Conservation (phyloP, 352 stramenopile species). For the Phytophthora foliorum region DNA sequence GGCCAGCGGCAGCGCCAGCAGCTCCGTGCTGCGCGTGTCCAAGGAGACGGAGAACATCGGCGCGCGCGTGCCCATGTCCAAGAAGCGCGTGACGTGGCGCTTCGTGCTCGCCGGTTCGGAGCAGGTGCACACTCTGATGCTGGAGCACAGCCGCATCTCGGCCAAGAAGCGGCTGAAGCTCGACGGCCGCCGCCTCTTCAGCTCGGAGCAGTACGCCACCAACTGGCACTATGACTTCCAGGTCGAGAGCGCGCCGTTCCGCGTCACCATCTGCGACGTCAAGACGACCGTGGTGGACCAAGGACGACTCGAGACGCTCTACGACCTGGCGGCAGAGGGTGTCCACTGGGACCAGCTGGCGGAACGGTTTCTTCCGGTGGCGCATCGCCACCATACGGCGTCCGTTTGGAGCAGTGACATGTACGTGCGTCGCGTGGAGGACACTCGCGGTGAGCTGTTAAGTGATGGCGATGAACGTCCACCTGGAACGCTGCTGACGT, state of each 20-base stretch:
- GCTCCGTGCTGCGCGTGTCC: conserved; percentile 66
- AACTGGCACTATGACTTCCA: conserved; percentile 86
- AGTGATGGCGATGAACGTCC: conserved; percentile 54
- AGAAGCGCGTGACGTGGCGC: conserved; percentile 89
- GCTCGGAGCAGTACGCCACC: conserved; percentile 75
- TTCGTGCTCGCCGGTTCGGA: conserved; percentile 82
- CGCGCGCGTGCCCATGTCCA: conserved; percentile 79
- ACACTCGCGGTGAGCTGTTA: conserved; percentile 54
- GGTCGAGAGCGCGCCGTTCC: conserved; percentile 59
- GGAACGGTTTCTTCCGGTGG: conserved; percentile 55
- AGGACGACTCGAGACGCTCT: conserved; percentile 72
- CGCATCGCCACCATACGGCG: conserved; percentile 38
- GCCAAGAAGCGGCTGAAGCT: conserved; percentile 87
- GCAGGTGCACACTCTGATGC: conserved; percentile 86
- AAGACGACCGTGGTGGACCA: conserved; percentile 79
- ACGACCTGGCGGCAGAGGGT: conserved; percentile 76
- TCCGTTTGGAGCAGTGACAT: conserved; percentile 84
- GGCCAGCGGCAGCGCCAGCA: conserved; percentile 29
- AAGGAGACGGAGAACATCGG: conserved; percentile 88
- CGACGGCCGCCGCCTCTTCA: conserved; percentile 78
- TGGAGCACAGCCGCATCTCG: conserved; percentile 87
- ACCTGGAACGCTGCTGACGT: conserved; percentile 60
- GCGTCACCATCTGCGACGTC: conserved; percentile 79
- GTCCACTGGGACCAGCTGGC: conserved; percentile 72
- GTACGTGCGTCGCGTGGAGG: conserved; percentile 78